Conservation (phyloP, 176 grass and related monocot species). For the Bonia amplexicaulis region DNA sequence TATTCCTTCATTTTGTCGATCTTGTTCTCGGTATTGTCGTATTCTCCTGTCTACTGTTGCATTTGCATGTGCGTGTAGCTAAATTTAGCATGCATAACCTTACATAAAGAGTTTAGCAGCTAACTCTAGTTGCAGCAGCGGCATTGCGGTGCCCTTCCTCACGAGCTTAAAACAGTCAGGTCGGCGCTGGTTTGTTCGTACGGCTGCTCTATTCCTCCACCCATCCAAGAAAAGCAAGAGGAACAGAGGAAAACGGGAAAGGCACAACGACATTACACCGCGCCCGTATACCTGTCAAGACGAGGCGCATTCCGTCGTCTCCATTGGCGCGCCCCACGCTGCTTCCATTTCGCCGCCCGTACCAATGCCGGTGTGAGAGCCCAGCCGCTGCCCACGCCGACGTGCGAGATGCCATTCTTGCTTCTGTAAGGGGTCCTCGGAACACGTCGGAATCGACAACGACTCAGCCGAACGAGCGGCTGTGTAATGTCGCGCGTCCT, state of each 20-base stretch:
- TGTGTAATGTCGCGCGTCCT: constrained; percentile 29
- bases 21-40: neutral
- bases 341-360: neutral
- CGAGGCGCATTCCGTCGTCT: constrained; percentile 30
- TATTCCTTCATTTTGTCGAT: neutral
- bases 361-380: constrained; percentile 15
- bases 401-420: constrained; percentile 11
- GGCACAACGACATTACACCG: constrained; percentile 3
- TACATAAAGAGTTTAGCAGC: neutral
- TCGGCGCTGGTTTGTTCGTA: constrained; percentile 13
- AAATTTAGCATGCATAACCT: neutral
- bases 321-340: constrained; percentile 9
- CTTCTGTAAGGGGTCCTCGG: neutral
- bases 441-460: constrained; percentile 24
- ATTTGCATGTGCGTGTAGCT: neutral
- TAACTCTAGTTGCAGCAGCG: neutral
- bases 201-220: constrained; percentile 28
- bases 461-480: constrained; percentile 12
- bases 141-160: neutral
- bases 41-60: neutral
- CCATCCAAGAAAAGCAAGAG: constrained; percentile 34
- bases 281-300: constrained; percentile 8
- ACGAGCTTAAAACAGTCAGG: neutral
- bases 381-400: neutral
- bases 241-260: neutral